A percentile compares a stretch with the other conserved stretches of the same genome.
Conservation (phyloP, 495 filamentous ascomycete species). For the Aspergillus campestris region DNA sequence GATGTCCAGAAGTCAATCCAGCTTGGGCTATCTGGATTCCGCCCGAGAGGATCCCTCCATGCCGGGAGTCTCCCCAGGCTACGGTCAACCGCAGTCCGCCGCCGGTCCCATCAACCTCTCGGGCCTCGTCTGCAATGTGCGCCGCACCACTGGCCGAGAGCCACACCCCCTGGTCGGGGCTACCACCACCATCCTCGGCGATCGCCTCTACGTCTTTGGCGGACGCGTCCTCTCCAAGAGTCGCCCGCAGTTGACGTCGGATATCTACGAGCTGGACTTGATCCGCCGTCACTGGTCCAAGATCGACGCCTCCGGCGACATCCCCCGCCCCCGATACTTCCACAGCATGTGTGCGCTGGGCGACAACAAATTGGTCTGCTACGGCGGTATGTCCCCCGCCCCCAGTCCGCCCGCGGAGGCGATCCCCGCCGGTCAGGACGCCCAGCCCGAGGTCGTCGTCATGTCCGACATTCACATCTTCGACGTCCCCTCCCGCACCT, state of each 20-base stretch:
- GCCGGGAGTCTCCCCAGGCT: slow-evolving; percentile 24
- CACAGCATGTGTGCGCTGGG: slow-evolving; percentile 90
- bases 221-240: slow-evolving; percentile 78
- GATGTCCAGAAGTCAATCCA: slow-evolving; percentile 42
- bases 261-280: slow-evolving; percentile 89
- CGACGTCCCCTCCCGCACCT: slow-evolving; percentile 75
- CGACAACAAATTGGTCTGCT: slow-evolving; percentile 93
- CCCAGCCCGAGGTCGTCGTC: slow-evolving; percentile 83
- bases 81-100: slow-evolving; percentile 22
- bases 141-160: slow-evolving; percentile 82
- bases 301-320: slow-evolving; percentile 71
- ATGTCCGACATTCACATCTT: slow-evolving; percentile 98
- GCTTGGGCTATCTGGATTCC: slow-evolving; percentile 30
- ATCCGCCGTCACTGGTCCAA: slow-evolving; percentile 89
- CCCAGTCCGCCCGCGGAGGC: slow-evolving; percentile 37
- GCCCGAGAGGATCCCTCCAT: slow-evolving; percentile 25
- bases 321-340: slow-evolving; percentile 89
- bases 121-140: slow-evolving; percentile 88
- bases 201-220: slow-evolving; percentile 94
- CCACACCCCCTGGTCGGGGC: slow-evolving; percentile 88
- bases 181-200: slow-evolving; percentile 87
- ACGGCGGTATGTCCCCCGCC: slow-evolving; percentile 93
- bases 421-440: slow-evolving; percentile 43
- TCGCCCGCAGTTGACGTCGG: slow-evolving; percentile 73
- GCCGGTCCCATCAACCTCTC: slow-evolving; percentile 60